phyloP scores from a whole-genome alignment of 2,329 filamentous ascomycete genomes.

The Aspergillus novoparasiticus region DNA sequence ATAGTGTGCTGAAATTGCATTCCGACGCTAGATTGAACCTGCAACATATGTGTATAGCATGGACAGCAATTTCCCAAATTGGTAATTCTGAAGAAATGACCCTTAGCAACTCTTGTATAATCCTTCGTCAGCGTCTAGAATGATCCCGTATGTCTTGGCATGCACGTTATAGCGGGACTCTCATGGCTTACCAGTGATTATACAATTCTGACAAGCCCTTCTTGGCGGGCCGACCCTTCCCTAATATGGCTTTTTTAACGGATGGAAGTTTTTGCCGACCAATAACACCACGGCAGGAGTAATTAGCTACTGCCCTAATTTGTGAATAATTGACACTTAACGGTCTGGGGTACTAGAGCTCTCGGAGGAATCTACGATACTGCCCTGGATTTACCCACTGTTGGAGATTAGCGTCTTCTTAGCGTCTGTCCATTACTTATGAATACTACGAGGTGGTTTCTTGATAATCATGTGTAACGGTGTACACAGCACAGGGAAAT shows the following conservation, averaged over 20 bases:
- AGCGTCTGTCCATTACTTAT: background rate
- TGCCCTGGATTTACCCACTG: background rate
- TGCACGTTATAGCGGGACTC: background rate
- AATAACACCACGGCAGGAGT: background rate
- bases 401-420: background rate
- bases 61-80: background rate
- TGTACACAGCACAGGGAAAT: too few species aligned
- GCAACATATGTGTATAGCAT: background rate
- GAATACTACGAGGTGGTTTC: background rate
- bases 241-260: background rate
- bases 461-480: background rate
- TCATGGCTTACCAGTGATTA: background rate
- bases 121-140: background rate
- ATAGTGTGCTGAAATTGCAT: background rate
- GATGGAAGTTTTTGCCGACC: background rate
- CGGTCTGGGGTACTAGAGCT: background rate
- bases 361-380: background rate
- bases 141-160: background rate
- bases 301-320: background rate
- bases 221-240: background rate
- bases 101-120: conserved; percentile 4
- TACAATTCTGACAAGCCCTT: background rate
- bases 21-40: background rate
- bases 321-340: background rate
- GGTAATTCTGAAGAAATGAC: background rate